Conservation (phyloP, 179 eudicot species). For the Actinidia polygama region DNA sequence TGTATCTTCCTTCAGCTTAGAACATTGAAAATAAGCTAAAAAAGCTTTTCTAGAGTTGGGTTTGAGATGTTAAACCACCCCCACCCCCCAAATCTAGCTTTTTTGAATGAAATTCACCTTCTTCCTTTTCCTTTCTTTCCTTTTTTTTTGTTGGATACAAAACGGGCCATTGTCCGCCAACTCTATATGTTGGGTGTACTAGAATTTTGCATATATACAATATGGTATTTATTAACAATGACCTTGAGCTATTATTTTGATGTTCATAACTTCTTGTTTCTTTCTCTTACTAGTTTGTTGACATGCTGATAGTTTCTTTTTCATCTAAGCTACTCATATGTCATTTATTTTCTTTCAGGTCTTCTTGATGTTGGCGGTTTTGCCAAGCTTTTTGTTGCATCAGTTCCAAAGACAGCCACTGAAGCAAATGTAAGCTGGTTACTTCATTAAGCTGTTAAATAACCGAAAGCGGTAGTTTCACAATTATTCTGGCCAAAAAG, state of each 20-base stretch:
- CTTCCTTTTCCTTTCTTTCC: too few species aligned
- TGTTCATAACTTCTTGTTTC: background rate
- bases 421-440: constrained; percentile 78
- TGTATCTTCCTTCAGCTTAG: too few species aligned
- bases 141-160: too few species aligned
- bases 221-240: background rate
- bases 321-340: background rate
- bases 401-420: constrained; percentile 88
- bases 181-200: background rate
- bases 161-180: too few species aligned
- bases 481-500: too few species aligned
- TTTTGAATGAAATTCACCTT: too few species aligned
- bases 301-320: background rate
- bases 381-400: constrained; percentile 93
- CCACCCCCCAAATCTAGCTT: too few species aligned
- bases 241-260: background rate
- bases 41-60: too few species aligned
- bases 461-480: too few species aligned
- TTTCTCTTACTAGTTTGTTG: background rate
- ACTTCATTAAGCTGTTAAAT: background rate
- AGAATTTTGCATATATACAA: background rate
- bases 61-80: too few species aligned
- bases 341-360: constrained; percentile 36
- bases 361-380: constrained; percentile 53
- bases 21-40: too few species aligned